Conservation (phyloP, 148 eudicot species). For the Agrostemma githago region DNA sequence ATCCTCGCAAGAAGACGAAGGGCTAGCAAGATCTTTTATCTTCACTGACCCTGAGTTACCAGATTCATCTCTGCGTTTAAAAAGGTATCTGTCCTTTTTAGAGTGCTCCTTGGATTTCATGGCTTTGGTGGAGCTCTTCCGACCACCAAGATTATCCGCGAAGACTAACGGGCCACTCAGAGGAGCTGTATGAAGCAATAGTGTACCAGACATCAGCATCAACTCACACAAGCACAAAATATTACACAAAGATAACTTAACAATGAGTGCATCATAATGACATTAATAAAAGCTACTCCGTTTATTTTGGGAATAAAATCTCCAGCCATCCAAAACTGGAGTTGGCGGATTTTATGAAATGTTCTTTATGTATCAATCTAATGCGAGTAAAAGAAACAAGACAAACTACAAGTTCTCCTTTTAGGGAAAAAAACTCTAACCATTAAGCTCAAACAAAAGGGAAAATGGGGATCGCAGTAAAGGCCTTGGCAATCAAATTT, state of each 20-base stretch:
- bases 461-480: neutral
- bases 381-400: neutral
- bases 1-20: slow-evolving; percentile 33
- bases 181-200: slow-evolving; percentile 51
- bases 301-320: neutral
- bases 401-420: neutral
- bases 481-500: neutral
- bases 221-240: neutral
- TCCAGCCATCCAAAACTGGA: neutral
- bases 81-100: slow-evolving; percentile 65
- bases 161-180: slow-evolving; percentile 71
- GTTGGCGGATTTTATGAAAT: neutral
- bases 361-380: neutral
- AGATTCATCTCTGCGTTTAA: slow-evolving; percentile 67
- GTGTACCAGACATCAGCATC: slow-evolving; percentile 16
- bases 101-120: slow-evolving; percentile 48
- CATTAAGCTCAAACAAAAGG: neutral
- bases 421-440: neutral
- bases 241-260: neutral
- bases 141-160: slow-evolving; percentile 66
- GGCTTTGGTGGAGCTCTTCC: slow-evolving; percentile 45
- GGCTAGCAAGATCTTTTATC: slow-evolving; percentile 25
- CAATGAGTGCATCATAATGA: neutral
- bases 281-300: neutral
- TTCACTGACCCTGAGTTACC: slow-evolving; percentile 25